Evolutionary conservation across 2,329 filamentous ascomycete species (phyloP).

Genomic region (Annulohypoxylon truncatum): DNA sequence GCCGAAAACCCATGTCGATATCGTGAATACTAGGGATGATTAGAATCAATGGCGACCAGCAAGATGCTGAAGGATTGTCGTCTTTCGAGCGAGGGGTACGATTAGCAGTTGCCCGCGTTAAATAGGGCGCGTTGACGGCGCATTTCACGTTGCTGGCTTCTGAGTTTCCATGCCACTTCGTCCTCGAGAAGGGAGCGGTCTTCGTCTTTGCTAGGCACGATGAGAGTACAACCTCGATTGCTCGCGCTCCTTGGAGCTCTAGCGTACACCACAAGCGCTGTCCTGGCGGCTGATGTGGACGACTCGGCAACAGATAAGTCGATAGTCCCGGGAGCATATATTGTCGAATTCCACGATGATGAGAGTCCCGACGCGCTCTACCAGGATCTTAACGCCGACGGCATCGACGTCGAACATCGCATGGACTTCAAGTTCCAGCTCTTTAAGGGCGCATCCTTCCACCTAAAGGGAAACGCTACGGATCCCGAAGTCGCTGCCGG

Average conservation of each 20-base stretch:
- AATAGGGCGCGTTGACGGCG: not conserved
- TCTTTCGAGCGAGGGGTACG: not conserved
- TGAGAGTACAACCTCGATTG: not conserved
- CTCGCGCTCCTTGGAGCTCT: not conserved
- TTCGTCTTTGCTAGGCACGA: not conserved
- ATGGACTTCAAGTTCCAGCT: constrained; percentile 41
- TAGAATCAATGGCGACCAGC: not conserved
- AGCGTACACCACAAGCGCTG: not conserved
- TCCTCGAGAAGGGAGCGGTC: not conserved
- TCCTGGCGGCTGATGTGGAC: not conserved
- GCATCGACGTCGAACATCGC: constrained; percentile 38
- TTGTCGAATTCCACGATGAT: constrained; percentile 43
- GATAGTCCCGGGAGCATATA: constrained; percentile 42
- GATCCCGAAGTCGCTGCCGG: not conserved
- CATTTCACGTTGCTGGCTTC: not conserved
- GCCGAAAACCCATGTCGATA: not conserved
- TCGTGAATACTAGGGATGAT: not conserved
- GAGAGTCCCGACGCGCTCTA: constrained; percentile 30
- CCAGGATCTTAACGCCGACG: constrained; percentile 32
- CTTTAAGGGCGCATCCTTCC: constrained; percentile 46
- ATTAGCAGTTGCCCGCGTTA: not conserved
- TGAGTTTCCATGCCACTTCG: not conserved
- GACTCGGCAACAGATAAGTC: not conserved
- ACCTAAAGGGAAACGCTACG: constrained; percentile 10
- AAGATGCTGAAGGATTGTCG: not conserved